A percentile compares a stretch with the other conserved stretches of the same genome.
Evolutionary conservation across 164 flowering plant genomes (phyloP).

Genomic region (Nelumbo lutea): DNA sequence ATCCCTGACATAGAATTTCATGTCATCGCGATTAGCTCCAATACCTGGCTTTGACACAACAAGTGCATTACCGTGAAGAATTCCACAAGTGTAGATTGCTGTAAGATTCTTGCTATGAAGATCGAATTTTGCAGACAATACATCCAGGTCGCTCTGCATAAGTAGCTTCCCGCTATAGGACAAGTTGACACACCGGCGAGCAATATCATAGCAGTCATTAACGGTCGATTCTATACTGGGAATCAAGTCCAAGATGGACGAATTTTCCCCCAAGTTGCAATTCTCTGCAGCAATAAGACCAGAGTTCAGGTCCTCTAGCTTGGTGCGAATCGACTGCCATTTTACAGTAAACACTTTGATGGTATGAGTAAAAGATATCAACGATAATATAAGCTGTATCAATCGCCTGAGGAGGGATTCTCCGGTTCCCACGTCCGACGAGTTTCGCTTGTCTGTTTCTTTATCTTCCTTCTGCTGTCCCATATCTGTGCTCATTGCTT

Average conservation of each 20-base stretch:
- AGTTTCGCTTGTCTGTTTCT: constrained; percentile 5
- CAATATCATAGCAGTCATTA: constrained; percentile 47
- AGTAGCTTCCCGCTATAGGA: constrained; percentile 84
- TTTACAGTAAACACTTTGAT: constrained; percentile 57
- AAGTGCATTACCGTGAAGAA: constrained; percentile 47
- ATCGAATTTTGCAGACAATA: constrained; percentile 47
- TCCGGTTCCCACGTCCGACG: constrained; percentile 8
- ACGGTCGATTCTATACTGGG: constrained; percentile 30
- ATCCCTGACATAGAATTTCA: constrained; percentile 69
- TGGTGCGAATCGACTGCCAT: constrained; percentile 66
- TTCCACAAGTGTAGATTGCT: constrained; percentile 47
- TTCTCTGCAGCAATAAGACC: constrained; percentile 44
- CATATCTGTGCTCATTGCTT: constrained; percentile 6
- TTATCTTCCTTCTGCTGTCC: not conserved
- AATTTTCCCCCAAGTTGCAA: constrained; percentile 30
- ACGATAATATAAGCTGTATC: constrained; percentile 36
- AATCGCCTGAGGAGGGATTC: constrained; percentile 30
- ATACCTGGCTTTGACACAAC: constrained; percentile 63
- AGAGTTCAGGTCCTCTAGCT: constrained; percentile 68
- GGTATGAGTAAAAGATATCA: constrained; percentile 53
- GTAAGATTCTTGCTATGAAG: constrained; percentile 40
- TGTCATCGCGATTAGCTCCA: constrained; percentile 59
- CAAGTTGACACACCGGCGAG: constrained; percentile 52
- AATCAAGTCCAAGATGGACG: constrained; percentile 15
- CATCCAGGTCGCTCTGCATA: constrained; percentile 93